Evolutionary conservation across 345 rosid genomes (phyloP).

Genomic region (Eutrema heterophyllum): DNA sequence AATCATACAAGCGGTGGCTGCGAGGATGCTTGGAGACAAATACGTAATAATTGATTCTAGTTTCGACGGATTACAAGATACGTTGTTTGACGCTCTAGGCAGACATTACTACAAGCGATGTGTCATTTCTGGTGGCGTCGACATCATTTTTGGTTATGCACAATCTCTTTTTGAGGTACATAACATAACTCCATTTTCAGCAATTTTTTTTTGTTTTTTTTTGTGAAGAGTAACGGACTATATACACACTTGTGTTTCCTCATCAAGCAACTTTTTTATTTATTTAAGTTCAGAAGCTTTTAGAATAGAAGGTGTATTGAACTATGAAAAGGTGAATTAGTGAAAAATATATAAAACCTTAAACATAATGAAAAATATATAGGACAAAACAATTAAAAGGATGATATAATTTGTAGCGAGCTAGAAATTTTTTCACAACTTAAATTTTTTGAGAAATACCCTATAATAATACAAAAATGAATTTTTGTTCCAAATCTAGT

Average conservation of each 20-base stretch:
- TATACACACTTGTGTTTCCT: background rate
- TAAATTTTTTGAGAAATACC: no score
- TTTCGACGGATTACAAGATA: slow-evolving; percentile 9
- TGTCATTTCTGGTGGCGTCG: background rate
- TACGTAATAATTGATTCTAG: background rate
- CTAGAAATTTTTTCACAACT: no score
- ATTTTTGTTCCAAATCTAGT: no score
- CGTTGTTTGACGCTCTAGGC: background rate
- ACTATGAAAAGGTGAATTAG: no score
- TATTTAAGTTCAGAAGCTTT: no score
- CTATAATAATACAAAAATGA: no score
- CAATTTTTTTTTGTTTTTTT: background rate
- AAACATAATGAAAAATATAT: no score
- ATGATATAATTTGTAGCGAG: no score
- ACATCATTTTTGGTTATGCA: slow-evolving; percentile 9
- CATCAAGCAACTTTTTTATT: no score
- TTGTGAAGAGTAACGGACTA: background rate
- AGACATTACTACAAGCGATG: background rate
- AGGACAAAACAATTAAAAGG: no score
- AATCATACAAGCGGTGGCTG: background rate
- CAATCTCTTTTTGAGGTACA: slow-evolving; percentile 1
- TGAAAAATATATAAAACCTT: background rate
- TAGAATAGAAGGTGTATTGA: no score
- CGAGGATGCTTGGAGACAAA: background rate
- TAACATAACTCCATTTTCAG: background rate